Base-by-base conservation (phyloP, 192 early-diverging fungal genomes). In the Gaertneriomyces semiglobifer region DNA sequence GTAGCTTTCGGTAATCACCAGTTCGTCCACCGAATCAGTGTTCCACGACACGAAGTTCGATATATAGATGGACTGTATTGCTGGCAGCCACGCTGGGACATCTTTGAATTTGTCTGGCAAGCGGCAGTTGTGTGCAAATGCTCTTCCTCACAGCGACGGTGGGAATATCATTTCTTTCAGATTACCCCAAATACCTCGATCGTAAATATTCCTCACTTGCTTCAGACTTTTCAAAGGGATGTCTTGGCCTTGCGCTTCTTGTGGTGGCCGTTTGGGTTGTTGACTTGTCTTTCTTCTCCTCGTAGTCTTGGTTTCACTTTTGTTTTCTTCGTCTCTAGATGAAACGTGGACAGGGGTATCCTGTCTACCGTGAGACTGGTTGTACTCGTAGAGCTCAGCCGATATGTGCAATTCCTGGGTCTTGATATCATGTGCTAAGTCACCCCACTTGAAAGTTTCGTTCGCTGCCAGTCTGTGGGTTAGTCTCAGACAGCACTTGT, bases 381-480 rank as follows among this genome's bases (percentile, higher is more conserved):
- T 77, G 46, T 74, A 66, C n/a, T 74, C 54, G 19, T 80, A 63
- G 7, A 76, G 33, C 19, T 46, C 47, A 20, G 50, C 52, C 11
- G 74, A 71, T 5, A 72, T 46, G 10, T 60, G 66, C 45, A 81
- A 46, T 16, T 58, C 45, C 6, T 67, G 66, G 39, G 67, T 45
- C 47, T 67, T 43, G 11, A 81, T 69, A 39, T 70, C 73, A 56
- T 71, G 67, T 7, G 47, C 62, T 18, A 82, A 14, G 57, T 82
- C 80, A 14, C 78, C 78, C 80, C 80, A 82, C 56, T 82, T 82
- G 63, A 80, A 77, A 7, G 64, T 18, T 56, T 82, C 80, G 51
- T 82, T 82, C 19, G 80, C 79, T 81, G 51, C 12, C 39, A 12
- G 25, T n/a, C 38, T 19, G 20, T 63, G 9, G 42, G 66, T 77